A percentile compares a stretch with the other conserved stretches of the same genome.
Evolutionary conservation across 2,329 filamentous ascomycete species (phyloP).

Genomic region (Ceratocystis diversiconidia): DNA sequence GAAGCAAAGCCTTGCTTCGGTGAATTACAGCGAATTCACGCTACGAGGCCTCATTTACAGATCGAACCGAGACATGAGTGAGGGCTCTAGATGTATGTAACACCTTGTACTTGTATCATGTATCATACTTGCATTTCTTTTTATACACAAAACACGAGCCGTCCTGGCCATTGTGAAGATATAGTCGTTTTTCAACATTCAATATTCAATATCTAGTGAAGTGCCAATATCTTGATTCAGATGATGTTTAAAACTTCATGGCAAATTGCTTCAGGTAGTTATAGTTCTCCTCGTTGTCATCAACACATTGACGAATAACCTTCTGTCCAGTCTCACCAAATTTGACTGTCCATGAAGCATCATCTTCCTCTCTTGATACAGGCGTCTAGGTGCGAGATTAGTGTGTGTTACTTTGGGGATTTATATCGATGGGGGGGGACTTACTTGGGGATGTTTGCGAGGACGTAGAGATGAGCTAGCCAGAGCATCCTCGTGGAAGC

Average conservation of each 20-base stretch:
- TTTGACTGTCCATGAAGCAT: slow-evolving; percentile 58
- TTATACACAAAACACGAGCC: not conserved
- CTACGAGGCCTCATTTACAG: not conserved
- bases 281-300: slow-evolving; percentile 59
- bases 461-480: slow-evolving; percentile 63
- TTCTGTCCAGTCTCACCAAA: slow-evolving; percentile 58
- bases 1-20: not conserved
- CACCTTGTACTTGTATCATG: slow-evolving; percentile 18
- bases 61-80: not conserved
- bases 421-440: slow-evolving; percentile 19
- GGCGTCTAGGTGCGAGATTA: slow-evolving; percentile 33
- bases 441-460: slow-evolving; percentile 47
- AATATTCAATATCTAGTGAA: not conserved
- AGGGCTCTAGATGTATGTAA: slow-evolving; percentile 12
- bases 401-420: slow-evolving; percentile 7
- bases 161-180: not conserved
- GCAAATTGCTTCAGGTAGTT: slow-evolving; percentile 71
- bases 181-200: not conserved
- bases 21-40: slow-evolving; percentile 7
- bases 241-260: slow-evolving; percentile 37
- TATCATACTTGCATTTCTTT: slow-evolving; percentile 15
- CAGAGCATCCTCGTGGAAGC: slow-evolving; percentile 92
- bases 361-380: slow-evolving; percentile 50
- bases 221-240: not conserved
- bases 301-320: slow-evolving; percentile 55